phyloP scores from a whole-genome alignment of 495 filamentous ascomycete genomes.

The Penicillium paxilli region DNA sequence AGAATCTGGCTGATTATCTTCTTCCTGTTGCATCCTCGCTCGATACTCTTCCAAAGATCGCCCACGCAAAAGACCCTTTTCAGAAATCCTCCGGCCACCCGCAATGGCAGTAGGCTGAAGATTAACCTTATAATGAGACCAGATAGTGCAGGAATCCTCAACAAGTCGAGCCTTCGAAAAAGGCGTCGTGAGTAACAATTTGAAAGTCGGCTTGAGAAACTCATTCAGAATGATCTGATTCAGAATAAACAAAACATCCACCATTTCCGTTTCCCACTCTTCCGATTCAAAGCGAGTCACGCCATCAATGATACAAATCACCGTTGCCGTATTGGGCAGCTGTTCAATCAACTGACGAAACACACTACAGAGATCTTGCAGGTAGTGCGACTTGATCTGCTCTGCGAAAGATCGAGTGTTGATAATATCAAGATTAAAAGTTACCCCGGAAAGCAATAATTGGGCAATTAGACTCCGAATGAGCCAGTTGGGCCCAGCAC shows the following conservation, averaged over 20 bases:
- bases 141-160: background rate
- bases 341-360: slow-evolving; percentile 9
- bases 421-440: slow-evolving; percentile 11
- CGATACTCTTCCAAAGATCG: background rate
- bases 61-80: background rate
- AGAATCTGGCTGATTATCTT: background rate
- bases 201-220: background rate
- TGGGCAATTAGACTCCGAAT: slow-evolving; percentile 13
- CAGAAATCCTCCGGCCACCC: background rate
- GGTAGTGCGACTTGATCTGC: slow-evolving; percentile 1
- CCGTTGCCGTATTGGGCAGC: background rate
- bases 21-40: background rate
- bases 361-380: slow-evolving; percentile 3
- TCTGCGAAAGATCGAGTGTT: slow-evolving; percentile 6
- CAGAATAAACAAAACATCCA: background rate
- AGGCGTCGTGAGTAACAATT: background rate
- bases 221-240: background rate
- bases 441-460: background rate
- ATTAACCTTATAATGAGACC: background rate
- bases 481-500: slow-evolving; percentile 7
- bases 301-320: slow-evolving; percentile 7
- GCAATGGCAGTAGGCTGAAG: background rate
- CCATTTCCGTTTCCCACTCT: background rate
- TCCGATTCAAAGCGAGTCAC: background rate
- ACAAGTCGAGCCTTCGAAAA: background rate